These are phyloP conservation scores for Poa annua DNA, from an alignment of 176 grass and related monocot genomes.

Conservation along the genomic window DNA sequence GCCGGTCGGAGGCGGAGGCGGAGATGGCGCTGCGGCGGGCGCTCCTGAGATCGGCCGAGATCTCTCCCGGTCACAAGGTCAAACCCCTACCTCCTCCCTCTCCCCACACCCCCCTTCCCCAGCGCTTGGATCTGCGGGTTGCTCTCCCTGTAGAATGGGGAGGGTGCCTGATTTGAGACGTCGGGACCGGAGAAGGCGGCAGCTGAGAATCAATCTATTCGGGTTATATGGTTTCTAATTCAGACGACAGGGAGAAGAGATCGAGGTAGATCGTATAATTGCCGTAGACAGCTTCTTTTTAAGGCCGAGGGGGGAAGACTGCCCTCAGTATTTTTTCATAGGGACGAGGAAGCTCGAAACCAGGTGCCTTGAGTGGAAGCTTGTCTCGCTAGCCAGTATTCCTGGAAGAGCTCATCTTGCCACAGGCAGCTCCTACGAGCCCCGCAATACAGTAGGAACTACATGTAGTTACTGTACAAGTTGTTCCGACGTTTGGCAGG, in stretches of 20 bases:
- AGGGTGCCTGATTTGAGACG: background rate
- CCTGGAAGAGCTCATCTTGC: no score
- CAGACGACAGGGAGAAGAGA: background rate
- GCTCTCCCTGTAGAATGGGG: background rate
- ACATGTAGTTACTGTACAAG: background rate
- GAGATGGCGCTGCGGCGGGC: constrained; percentile 64
- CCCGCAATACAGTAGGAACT: background rate
- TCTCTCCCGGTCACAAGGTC: constrained; percentile 57
- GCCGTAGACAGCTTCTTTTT: background rate
- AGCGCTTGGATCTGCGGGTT: constrained; percentile 16
- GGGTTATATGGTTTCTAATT: background rate
- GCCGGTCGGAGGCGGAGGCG: constrained; percentile 40
- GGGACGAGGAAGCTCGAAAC: no score
- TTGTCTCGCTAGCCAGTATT: no score
- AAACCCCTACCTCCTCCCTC: background rate
- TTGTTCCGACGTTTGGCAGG: background rate
- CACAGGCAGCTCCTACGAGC: background rate
- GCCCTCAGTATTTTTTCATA: no score
- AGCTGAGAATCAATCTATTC: constrained; percentile 5
- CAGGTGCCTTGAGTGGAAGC: no score
- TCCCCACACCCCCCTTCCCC: background rate
- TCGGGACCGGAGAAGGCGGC: background rate
- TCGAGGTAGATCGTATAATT: background rate
- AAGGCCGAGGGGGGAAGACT: no score
- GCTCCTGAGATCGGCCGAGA: constrained; percentile 56